Percentiles rank a stretch among this genome's conserved stretches.
Evolutionary conservation across 2,329 filamentous ascomycete species (phyloP).

Genomic region (Chrysoporthe puriensis): DNA sequence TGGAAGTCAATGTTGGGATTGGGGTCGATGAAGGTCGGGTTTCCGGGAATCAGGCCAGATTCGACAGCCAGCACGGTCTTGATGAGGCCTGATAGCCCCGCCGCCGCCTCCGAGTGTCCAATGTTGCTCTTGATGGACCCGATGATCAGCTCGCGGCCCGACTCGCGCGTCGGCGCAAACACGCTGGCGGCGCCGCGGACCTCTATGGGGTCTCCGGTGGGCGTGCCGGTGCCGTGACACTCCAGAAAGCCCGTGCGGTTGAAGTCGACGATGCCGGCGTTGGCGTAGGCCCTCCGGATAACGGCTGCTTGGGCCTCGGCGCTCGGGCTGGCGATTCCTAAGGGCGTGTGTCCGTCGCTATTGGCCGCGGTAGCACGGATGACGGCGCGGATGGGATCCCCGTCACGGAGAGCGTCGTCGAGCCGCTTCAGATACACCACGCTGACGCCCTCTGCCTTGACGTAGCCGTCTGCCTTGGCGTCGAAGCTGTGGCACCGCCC

Average conservation of each 20-base stretch:
- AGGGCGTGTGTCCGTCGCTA: background rate
- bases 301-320: background rate
- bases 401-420: background rate
- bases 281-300: background rate
- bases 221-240: background rate
- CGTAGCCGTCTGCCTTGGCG: slow-evolving; percentile 1
- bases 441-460: slow-evolving; percentile 36
- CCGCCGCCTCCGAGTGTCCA: slow-evolving; percentile 32
- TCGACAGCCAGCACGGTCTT: slow-evolving; percentile 30
- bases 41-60: background rate
- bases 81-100: slow-evolving; percentile 32
- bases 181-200: background rate
- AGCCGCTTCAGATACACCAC: background rate
- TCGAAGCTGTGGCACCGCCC: slow-evolving; percentile 24
- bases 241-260: background rate
- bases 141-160: slow-evolving; percentile 15
- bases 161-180: background rate
- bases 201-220: background rate
- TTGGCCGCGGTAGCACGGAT: background rate
- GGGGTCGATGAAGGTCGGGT: background rate
- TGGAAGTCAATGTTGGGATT: slow-evolving; percentile 26
- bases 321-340: slow-evolving; percentile 3
- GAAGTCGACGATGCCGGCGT: background rate
- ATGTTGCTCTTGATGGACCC: slow-evolving; percentile 35
- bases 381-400: background rate